Base-by-base conservation (phyloP, 805 yeast species). In the Candida cerambycidarum region DNA sequence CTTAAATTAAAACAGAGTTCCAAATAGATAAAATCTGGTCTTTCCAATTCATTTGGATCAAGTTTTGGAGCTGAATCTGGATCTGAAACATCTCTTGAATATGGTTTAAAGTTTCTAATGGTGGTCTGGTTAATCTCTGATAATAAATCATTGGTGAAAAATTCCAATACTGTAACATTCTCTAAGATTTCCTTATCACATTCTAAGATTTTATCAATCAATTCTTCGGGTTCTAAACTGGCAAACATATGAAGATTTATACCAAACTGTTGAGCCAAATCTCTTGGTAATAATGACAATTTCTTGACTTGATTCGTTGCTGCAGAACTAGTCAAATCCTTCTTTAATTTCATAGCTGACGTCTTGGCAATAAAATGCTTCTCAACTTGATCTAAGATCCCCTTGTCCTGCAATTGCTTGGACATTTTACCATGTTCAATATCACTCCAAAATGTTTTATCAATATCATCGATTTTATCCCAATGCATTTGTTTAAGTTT, bases 401-500 rank as follows among this genome's bases (percentile, higher is more conserved):
- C 99, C 46, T 78, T 80, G 45, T 82, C 83, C 39, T 76, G 69
- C 38, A 92, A 69, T 47, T 80, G 80, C 46, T 80, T 84, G 2
- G 85, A 79, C 32, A 80, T 65, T 15, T 71, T 72, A 2, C 73
- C 76, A 16, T 83, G 80, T 30, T 82, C 79, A 24, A 80, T 73
- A 19, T 78, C 75, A 14, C 80, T 76, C 98, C 99, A 92, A 46
- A 93, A 85, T 0, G 98, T 90, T 34, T 83, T 79, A 40, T 83
- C 85, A 15, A 93, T 84, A 45, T 82, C 76, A 25, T 92, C 96
- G 29, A 95, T 73, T 56, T 86, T 88, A 53, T 92, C 97, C 98
- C 98, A 95, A 61, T 93, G 99, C 71, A 93, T 76, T 60, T 92
- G 99, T 60, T 95, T 93, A 50, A 93, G 75, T 58, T 85, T 87